These are phyloP conservation scores for Psilocybe mexicana DNA, from an alignment of 1,284 basidiomycete genomes.

Conservation along the genomic window DNA sequence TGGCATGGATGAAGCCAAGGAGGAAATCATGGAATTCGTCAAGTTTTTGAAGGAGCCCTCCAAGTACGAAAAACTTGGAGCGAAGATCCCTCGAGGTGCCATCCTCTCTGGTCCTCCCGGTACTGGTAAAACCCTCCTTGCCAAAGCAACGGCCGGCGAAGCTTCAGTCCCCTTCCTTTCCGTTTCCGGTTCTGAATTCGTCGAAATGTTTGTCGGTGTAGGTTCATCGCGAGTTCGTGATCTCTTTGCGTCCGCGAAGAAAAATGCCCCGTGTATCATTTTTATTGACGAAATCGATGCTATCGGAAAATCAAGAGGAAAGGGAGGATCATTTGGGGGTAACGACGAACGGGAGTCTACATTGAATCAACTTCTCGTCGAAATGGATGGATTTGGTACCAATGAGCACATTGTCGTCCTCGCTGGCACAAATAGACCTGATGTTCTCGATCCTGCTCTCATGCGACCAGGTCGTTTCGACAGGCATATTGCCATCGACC, in stretches of 20 bases:
- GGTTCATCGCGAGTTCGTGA: conserved; percentile 97
- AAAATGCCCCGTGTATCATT: conserved; percentile 97
- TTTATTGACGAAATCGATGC: conserved; percentile 99
- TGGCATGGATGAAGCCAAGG: conserved; percentile 99
- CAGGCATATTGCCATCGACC: conserved; percentile 93
- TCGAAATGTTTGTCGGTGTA: conserved; percentile 99
- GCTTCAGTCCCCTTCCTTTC: conserved; percentile 97
- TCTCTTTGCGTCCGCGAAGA: conserved; percentile 96
- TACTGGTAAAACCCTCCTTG: conserved; percentile 97
- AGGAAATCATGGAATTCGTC: conserved; percentile 99
- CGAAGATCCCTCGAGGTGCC: conserved; percentile 98
- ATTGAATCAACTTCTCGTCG: conserved; percentile 95
- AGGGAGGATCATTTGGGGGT: conserved; percentile 87
- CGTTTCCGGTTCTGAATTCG: conserved; percentile 98
- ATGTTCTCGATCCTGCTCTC: conserved; percentile 93
- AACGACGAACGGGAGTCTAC: conserved; percentile 99
- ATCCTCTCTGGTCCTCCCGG: conserved; percentile 98
- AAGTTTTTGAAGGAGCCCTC: conserved; percentile 97
- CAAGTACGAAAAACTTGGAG: conserved; percentile 94
- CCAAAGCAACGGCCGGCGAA: conserved; percentile 98
- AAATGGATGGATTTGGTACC: conserved; percentile 99
- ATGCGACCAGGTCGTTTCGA: conserved; percentile 99
- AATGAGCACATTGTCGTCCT: conserved; percentile 96
- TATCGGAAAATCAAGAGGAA: conserved; percentile 94
- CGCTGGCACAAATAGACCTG: conserved; percentile 95